These are phyloP conservation scores for Cryphonectria carpinicola DNA, from an alignment of 2,329 filamentous ascomycete species.

Conservation along the genomic window DNA sequence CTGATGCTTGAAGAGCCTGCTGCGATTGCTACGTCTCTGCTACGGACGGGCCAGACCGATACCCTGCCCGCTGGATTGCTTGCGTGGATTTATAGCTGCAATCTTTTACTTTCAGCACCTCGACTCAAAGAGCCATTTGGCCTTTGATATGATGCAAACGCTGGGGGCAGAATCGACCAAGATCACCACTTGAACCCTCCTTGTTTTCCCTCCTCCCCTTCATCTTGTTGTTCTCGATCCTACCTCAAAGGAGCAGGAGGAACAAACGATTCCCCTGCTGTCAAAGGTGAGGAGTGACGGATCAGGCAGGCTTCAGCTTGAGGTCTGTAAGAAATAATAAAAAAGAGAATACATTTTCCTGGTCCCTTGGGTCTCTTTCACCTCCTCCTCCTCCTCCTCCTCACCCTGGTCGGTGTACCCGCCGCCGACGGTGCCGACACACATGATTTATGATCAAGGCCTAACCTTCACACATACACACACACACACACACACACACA, in stretches of 20 bases:
- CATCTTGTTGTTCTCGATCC: background rate
- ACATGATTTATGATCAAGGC: background rate
- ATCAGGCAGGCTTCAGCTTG: background rate
- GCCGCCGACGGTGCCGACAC: background rate
- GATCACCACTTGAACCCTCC: slow-evolving; percentile 11
- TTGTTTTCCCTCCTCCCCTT: background rate
- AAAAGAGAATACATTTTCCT: background rate
- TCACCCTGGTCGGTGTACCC: background rate
- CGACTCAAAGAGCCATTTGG: slow-evolving; percentile 26
- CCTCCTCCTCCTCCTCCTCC: background rate
- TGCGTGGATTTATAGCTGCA: slow-evolving; percentile 29
- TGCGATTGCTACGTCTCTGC: slow-evolving; percentile 41
- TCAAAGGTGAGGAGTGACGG: slow-evolving; percentile 5
- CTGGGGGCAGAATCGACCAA: slow-evolving; percentile 1
- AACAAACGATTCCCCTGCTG: background rate
- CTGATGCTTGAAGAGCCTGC: slow-evolving; percentile 29
- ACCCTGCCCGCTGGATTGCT: slow-evolving; percentile 30
- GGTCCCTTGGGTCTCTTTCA: background rate
- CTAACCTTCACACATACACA: background rate
- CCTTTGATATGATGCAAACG: slow-evolving; percentile 21
- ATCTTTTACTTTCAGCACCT: slow-evolving; percentile 25
- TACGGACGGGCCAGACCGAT: slow-evolving; percentile 38
- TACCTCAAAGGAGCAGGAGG: slow-evolving; percentile 11
- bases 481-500: too few species aligned
- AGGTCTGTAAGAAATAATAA: background rate